Percentiles rank a stretch among this genome's conserved stretches.
Conservation (phyloP, 2,329 filamentous ascomycete species). For the Alternaria postmessia region DNA sequence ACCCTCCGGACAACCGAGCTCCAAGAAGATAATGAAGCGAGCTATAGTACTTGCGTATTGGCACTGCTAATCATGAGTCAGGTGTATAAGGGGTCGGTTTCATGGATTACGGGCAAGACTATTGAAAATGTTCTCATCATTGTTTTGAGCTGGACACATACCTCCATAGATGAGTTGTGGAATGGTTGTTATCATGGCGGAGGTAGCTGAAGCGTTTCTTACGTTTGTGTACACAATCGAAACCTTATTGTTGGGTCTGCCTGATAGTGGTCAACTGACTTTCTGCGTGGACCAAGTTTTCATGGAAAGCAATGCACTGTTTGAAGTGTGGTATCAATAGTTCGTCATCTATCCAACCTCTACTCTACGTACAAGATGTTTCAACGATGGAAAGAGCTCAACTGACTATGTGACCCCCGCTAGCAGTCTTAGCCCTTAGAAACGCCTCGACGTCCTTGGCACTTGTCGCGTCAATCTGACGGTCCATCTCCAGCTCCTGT, state of each 20-base stretch:
- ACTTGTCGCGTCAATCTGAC: slow-evolving; percentile 39
- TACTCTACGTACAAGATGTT: neutral
- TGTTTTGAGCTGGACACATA: too few relatives aligned
- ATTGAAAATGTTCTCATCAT: too few relatives aligned
- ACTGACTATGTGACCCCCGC: neutral
- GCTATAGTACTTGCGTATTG: too few relatives aligned
- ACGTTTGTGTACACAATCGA: neutral
- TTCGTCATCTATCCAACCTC: neutral
- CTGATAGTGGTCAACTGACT: neutral
- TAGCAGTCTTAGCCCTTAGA: slow-evolving; percentile 38
- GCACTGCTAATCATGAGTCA: too few relatives aligned
- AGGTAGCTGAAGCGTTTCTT: neutral
- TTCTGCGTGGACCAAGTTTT: neutral
- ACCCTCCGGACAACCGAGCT: too few relatives aligned
- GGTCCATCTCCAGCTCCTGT: slow-evolving; percentile 41
- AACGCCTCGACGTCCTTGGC: slow-evolving; percentile 43
- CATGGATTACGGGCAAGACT: too few relatives aligned
- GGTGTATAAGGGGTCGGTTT: too few relatives aligned
- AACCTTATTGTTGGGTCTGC: neutral
- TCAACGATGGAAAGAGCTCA: neutral
- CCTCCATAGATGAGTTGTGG: too few relatives aligned
- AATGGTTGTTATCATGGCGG: too few relatives aligned
- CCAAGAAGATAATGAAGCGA: too few relatives aligned
- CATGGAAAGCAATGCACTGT: neutral
- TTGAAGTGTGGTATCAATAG: neutral